Evolutionary conservation across 2,329 filamentous ascomycete genomes (phyloP), one percentile per base, ranked within the genome.

Genomic region (Cytospora paraplurivora): DNA sequence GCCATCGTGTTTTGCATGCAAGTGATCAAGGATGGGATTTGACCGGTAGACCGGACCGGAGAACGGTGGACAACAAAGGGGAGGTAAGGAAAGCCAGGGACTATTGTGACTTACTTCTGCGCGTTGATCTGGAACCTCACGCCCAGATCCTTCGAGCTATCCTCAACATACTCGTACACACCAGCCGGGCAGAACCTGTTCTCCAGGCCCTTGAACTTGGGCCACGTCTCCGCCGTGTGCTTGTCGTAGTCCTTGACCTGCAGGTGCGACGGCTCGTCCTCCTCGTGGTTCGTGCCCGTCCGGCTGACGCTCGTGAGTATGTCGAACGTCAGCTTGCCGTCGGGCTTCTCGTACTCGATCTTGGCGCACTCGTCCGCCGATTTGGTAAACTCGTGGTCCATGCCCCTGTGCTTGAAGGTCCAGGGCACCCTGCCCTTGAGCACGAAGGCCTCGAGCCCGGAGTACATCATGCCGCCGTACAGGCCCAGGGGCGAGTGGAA

Each of bases 81-180:
- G 32, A 44, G 19, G 56, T 33, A n/a, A 11, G 34, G 21, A 59
- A 53, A 35, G 50, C 15, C 41, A 12, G 38, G 33, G 4, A 6
- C 27, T 63, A 52, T 11, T 56, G 41, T 41, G 38, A 87, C 92
- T 86, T 82, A 96, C 92, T 97, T 98, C 76, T 98, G 94, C 56
- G 93, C 81, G 73, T 98, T 98, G 75, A 99, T 99, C 79, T 98
- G 94, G 81, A 99, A 99, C 63, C 93, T 84, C 70, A 99, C 93
- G 10, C 95, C 95, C 64, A 92, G 82, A 53, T 91, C 85, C 79
- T 96, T 97, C 62, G 83, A 88, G 60, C 89, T 85, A 73, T 99
- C 95, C 79, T 99, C 95, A 10, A 98, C 87, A 76, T 99, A 99
- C 76, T 99, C 95, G 72, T 99, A 99, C 68, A 99, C 95, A 15